Evolutionary conservation across 306 rosid genomes (phyloP), one percentile per base, ranked within the genome.

Genomic region (Malus sieversii): DNA sequence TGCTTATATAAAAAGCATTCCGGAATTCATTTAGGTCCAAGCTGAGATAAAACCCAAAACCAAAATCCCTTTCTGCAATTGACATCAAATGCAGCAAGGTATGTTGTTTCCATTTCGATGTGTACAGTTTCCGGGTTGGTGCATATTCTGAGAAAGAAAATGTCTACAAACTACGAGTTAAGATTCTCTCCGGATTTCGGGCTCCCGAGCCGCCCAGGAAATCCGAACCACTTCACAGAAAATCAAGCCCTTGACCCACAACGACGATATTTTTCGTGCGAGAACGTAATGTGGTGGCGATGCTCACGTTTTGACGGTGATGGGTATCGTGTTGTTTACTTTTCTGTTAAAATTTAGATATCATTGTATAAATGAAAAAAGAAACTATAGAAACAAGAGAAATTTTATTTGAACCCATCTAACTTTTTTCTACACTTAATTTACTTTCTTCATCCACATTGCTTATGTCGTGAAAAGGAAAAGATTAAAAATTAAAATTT

Each of bases 1-100:
- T 82, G 82, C 77, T 85, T 89, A 81, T 94, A 60, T 88, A 67
- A 78, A 64, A 86, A 80, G 68, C 87, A 22, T 60, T 82, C 48
- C 55, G 78, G 77, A 71, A 68, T 77, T 70, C 52, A 74, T 72
- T 12, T 22, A 40, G 77, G 70, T 55, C 82, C 68, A 40, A 38
- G 55, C 25, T 23, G 68, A 25, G 76, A 38, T 22, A 55, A 33
- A 14, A 48, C 53, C 76, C 18, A 38, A 25, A 15, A 71, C 12
- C 10, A 2, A 32, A 20, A 33, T 71, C 65, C 19, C 9, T 29
- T 52, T 53, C 22, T 19, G 32, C 53, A 16, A 48, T 16, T 48
- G 18, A 48, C 53, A 15, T 48, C 53, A 48, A 15, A 48, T 14
- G 19, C 53, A 15, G 53, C 9, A 6, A 60, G 22, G 62, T 57